These are phyloP conservation scores for Capronia epimyces DNA, from an alignment of 2,329 filamentous ascomycete species.

Conservation along the genomic window DNA sequence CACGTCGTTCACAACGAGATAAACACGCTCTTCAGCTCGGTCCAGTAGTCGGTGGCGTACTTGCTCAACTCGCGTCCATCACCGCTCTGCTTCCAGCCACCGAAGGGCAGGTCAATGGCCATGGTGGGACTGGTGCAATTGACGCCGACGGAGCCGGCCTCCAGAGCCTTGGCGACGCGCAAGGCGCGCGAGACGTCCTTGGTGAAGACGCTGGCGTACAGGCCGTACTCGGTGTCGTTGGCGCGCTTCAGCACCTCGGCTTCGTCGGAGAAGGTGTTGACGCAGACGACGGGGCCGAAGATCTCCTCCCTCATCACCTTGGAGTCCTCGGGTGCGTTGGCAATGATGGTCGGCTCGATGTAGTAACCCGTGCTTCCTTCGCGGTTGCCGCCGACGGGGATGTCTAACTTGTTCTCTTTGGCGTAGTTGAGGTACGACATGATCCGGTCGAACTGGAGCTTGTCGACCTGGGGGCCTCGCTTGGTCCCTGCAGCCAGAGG, in stretches of 20 bases:
- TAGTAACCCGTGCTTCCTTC: slow-evolving; percentile 49
- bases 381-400: slow-evolving; percentile 47
- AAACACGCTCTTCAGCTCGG: slow-evolving; percentile 50
- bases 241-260: slow-evolving; percentile 55
- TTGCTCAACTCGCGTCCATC: slow-evolving; percentile 31
- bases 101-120: slow-evolving; percentile 35
- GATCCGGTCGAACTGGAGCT: slow-evolving; percentile 59
- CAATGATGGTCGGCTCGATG: slow-evolving; percentile 55
- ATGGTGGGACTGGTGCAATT: slow-evolving; percentile 43
- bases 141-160: slow-evolving; percentile 57
- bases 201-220: slow-evolving; percentile 56
- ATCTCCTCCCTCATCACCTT: slow-evolving; percentile 55
- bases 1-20: slow-evolving; percentile 17
- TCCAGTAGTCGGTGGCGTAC: slow-evolving; percentile 54
- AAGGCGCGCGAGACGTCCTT: slow-evolving; percentile 49
- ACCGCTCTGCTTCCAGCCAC: slow-evolving; percentile 33
- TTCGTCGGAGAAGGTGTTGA: slow-evolving; percentile 59
- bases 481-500: slow-evolving; percentile 41
- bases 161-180: slow-evolving; percentile 49
- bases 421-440: slow-evolving; percentile 53
- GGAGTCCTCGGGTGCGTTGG: slow-evolving; percentile 52
- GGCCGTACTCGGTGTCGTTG: slow-evolving; percentile 49
- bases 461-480: slow-evolving; percentile 61
- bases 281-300: slow-evolving; percentile 60
- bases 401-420: slow-evolving; percentile 49